Evolutionary conservation across 352 stramenopile species (phyloP).

Genomic region (Pythium sp.): DNA sequence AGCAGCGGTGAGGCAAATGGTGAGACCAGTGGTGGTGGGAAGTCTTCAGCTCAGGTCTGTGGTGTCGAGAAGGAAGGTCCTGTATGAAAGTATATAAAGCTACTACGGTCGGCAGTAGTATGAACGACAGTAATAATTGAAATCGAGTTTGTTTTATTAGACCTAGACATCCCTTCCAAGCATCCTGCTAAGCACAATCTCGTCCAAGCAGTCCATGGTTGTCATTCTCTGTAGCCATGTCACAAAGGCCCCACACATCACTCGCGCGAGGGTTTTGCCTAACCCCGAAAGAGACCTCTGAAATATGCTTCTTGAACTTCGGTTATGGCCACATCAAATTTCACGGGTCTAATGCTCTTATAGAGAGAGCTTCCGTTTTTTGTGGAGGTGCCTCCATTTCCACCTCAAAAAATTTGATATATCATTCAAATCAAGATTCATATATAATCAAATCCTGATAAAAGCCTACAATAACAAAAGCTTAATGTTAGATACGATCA

Average conservation of each 20-base stretch:
- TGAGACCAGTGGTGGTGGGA: not conserved
- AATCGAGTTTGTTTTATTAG: not conserved
- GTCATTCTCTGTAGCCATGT: conserved; percentile 6
- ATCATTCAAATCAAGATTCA: not conserved
- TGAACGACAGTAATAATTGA: not conserved
- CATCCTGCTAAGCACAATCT: too few species aligned
- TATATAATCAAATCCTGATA: not conserved
- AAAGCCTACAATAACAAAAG: not conserved
- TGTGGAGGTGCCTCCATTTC: not conserved
- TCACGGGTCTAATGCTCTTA: not conserved
- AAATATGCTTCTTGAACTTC: conserved; percentile 12
- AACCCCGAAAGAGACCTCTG: not conserved
- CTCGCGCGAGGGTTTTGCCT: not conserved
- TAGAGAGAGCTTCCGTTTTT: conserved; percentile 12
- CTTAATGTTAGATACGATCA: too few species aligned
- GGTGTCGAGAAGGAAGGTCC: not conserved
- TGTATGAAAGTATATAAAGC: not conserved
- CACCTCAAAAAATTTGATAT: not conserved
- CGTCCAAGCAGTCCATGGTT: not conserved
- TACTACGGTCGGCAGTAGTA: not conserved
- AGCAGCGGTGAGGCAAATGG: not conserved
- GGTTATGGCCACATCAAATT: not conserved
- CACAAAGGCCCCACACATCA: not conserved
- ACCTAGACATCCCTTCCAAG: too few species aligned
- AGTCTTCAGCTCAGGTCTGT: not conserved